Conservation (phyloP, 2,329 filamentous ascomycete genomes). For the Sporothrix inflata region DNA sequence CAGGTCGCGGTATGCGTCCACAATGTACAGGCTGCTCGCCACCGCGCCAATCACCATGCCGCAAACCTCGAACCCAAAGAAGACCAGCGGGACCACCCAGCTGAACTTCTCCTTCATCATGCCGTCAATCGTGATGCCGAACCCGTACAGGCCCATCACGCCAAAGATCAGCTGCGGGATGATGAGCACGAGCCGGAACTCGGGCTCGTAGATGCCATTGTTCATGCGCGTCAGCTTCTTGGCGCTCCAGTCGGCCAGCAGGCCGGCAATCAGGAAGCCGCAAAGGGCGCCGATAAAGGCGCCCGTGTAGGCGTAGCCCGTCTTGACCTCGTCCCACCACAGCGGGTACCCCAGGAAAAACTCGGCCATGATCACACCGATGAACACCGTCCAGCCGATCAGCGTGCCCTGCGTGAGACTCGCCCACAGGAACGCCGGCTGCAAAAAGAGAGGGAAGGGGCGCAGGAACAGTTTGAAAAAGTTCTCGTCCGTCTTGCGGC, state of each 20-base stretch:
- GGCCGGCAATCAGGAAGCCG: slow-evolving; percentile 75
- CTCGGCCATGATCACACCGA: slow-evolving; percentile 79
- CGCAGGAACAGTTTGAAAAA: slow-evolving; percentile 69
- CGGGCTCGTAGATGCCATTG: slow-evolving; percentile 83
- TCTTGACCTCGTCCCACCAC: slow-evolving; percentile 78
- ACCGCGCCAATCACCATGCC: slow-evolving; percentile 94
- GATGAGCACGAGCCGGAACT: slow-evolving; percentile 83
- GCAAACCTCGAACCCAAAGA: slow-evolving; percentile 81
- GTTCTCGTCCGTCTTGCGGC: slow-evolving; percentile 76
- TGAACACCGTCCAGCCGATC: slow-evolving; percentile 95
- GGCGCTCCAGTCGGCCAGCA: slow-evolving; percentile 73
- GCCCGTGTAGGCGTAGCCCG: slow-evolving; percentile 84
- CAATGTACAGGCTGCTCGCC: slow-evolving; percentile 82
- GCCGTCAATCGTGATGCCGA: slow-evolving; percentile 72
- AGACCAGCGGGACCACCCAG: slow-evolving; percentile 76
- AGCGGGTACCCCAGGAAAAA: slow-evolving; percentile 81
- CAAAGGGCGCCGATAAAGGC: slow-evolving; percentile 81
- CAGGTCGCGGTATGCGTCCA: slow-evolving; percentile 87
- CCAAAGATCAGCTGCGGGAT: slow-evolving; percentile 80
- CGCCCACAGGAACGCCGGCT: slow-evolving; percentile 83
- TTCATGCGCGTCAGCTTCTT: slow-evolving; percentile 73
- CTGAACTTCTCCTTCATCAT: slow-evolving; percentile 60
- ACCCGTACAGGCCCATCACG: slow-evolving; percentile 79
- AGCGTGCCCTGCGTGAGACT: slow-evolving; percentile 82
- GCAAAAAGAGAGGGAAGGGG: slow-evolving; percentile 79